Percentiles rank a stretch among this genome's conserved stretches.
Evolutionary conservation across 1,284 basidiomycete species (phyloP).

Genomic region (Volvariella volvacea): DNA sequence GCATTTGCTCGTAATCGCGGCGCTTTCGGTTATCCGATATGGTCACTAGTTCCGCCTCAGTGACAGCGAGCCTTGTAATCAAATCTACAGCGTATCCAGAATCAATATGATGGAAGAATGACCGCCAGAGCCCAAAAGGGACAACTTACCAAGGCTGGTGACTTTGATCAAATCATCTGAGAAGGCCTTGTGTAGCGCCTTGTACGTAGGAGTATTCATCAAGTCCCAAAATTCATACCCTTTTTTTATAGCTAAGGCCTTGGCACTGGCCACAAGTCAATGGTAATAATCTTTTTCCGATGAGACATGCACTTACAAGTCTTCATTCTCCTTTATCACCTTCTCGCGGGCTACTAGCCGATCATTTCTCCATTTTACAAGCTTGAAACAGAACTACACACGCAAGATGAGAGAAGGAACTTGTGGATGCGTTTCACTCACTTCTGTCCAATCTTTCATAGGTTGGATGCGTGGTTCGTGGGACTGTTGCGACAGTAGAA

Average conservation of each 20-base stretch:
- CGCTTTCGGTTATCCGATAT: constrained; percentile 3
- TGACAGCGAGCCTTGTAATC: neutral
- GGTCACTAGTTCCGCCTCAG: neutral
- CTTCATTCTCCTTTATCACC: neutral
- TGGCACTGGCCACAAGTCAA: neutral
- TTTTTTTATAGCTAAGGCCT: neutral
- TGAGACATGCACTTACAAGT: neutral
- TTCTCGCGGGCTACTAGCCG: neutral
- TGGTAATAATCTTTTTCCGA: neutral
- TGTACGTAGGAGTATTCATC: neutral
- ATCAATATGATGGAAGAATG: neutral
- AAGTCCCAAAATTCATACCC: neutral
- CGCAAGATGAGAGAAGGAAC: neutral
- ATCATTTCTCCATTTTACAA: constrained; percentile 1
- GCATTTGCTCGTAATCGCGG: neutral
- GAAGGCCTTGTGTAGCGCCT: neutral
- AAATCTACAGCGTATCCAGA: constrained; percentile 1
- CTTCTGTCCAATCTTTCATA: too few species aligned
- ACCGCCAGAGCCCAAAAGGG: neutral
- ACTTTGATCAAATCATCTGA: neutral
- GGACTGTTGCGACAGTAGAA: too few species aligned
- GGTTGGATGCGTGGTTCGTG: too few species aligned
- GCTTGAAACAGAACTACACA: constrained; percentile 2
- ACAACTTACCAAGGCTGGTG: neutral
- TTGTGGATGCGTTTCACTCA: too few species aligned